A percentile compares a stretch with the other conserved stretches of the same genome.
Conservation (phyloP, 441 rosid genomes). For the Jatropha podagrica region DNA sequence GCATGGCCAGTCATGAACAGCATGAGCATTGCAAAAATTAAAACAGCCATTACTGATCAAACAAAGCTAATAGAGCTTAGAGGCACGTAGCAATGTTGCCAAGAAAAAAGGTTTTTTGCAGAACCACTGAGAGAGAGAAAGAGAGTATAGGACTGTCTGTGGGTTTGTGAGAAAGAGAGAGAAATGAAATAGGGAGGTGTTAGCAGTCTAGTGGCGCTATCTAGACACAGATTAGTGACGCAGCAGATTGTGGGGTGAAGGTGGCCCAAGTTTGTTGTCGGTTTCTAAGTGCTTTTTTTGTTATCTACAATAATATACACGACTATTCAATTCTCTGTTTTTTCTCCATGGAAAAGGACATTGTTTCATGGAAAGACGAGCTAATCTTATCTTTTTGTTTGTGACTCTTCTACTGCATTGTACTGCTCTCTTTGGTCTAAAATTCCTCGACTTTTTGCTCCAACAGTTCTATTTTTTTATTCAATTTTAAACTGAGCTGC, state of each 20-base stretch:
- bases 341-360: neutral
- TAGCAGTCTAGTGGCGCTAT: neutral
- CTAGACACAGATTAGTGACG: conserved; percentile 11
- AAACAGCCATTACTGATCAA: conserved; percentile 42
- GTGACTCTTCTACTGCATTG: neutral
- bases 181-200: neutral
- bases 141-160: neutral
- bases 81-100: conserved; percentile 5
- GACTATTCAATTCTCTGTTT: neutral
- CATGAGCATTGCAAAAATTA: conserved; percentile 51
- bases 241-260: conserved; percentile 21
- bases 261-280: conserved; percentile 28
- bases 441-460: too few relatives aligned
- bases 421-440: too few relatives aligned
- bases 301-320: too few relatives aligned
- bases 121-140: conserved; percentile 18
- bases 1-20: conserved; percentile 65
- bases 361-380: conserved; percentile 15
- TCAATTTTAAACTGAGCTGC: too few relatives aligned
- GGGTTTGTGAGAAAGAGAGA: neutral
- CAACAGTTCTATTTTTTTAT: too few relatives aligned
- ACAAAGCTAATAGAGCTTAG: neutral
- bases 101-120: conserved; percentile 29
- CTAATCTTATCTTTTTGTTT: neutral
- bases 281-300: conserved; percentile 18